Evolutionary conservation across 1,139 yeast genomes (phyloP).

Genomic region (Kodamaea anthophila): DNA sequence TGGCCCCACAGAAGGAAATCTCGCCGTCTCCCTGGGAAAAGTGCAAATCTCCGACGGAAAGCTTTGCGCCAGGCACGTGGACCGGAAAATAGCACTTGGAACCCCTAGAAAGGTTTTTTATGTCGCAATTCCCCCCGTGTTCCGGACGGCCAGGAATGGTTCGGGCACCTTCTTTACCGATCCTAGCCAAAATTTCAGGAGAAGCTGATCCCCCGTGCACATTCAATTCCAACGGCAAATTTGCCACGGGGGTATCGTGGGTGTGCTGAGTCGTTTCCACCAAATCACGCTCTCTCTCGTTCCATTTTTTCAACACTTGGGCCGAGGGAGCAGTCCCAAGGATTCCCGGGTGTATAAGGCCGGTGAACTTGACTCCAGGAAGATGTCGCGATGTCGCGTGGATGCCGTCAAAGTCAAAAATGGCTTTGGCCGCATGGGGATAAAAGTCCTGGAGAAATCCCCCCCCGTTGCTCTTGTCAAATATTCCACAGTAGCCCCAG

Average conservation of each 20-base stretch:
- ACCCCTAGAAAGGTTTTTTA: constrained; percentile 43
- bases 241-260: constrained; percentile 33
- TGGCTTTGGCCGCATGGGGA: constrained; percentile 46
- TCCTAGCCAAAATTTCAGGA: constrained; percentile 18
- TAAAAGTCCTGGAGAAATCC: constrained; percentile 43
- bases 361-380: constrained; percentile 41
- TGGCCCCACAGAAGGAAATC: constrained; percentile 48
- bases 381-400: constrained; percentile 42
- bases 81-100: constrained; percentile 44
- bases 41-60: constrained; percentile 44
- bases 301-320: constrained; percentile 40
- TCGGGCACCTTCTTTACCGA: constrained; percentile 39
- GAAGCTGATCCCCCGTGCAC: constrained; percentile 36
- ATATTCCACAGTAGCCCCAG: constrained; percentile 48
- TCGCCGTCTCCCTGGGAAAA: constrained; percentile 51
- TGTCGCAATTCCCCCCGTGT: constrained; percentile 49
- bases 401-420: constrained; percentile 47
- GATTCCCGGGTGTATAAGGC: constrained; percentile 44
- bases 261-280: constrained; percentile 23
- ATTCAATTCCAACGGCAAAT: constrained; percentile 29
- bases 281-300: constrained; percentile 30
- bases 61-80: constrained; percentile 40
- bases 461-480: constrained; percentile 44
- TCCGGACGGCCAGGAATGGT: constrained; percentile 50
- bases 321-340: constrained; percentile 44